Conservation (phyloP, 2,329 filamentous ascomycete genomes). For the Alternaria atra region DNA sequence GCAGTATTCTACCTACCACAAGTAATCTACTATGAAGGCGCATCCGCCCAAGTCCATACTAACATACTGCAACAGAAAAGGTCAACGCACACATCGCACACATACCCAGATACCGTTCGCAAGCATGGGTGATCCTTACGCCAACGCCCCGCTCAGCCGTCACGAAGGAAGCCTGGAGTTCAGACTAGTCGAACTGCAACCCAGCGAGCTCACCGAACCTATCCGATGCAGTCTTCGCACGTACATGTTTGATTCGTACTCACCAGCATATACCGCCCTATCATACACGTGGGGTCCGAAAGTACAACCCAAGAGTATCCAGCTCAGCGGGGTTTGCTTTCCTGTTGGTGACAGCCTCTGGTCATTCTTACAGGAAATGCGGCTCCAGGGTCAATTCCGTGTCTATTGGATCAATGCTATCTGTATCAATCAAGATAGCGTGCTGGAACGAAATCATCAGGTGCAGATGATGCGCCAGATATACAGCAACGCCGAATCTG, state of each 20-base stretch:
- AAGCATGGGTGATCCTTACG: background rate
- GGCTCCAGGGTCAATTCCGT: background rate
- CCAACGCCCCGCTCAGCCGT: background rate
- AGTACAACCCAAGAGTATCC: background rate
- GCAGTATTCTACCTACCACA: background rate
- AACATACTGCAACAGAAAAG: too few species aligned
- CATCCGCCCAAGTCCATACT: too few species aligned
- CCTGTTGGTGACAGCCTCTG: background rate
- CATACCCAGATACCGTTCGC: background rate
- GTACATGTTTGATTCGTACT: background rate
- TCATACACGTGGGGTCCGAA: background rate
- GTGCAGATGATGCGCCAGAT: background rate
- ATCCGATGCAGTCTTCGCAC: background rate
- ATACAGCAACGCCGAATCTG: background rate
- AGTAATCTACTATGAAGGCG: too few species aligned
- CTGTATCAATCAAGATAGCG: background rate
- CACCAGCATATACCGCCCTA: background rate
- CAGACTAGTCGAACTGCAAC: background rate
- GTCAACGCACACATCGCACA: too few species aligned
- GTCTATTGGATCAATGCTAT: conserved; percentile 2
- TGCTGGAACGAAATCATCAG: background rate
- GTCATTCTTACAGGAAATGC: background rate
- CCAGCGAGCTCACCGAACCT: background rate
- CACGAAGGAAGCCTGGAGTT: background rate
- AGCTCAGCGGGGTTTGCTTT: background rate